Base-by-base conservation (phyloP, 305 asterid species). In the Fraxinus velutina region DNA sequence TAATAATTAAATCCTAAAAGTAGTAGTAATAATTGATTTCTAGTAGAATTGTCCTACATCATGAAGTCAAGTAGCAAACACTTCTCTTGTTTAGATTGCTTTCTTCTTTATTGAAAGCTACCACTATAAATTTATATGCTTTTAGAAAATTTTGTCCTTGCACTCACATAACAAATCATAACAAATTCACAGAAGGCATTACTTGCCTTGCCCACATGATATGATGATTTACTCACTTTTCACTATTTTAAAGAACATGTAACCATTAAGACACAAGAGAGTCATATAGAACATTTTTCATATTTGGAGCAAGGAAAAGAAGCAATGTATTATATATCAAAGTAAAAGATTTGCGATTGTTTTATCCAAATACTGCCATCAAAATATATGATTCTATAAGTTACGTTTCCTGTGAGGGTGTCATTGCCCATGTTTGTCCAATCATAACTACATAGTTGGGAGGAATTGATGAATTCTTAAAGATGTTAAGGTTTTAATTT, bases 231-330 rank as follows among this genome's bases (percentile, higher is more conserved):
- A n/a, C n/a, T n/a, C n/a, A n/a, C n/a, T n/a, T n/a, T n/a, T 78
- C 66, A 60, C 72, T 76, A 66, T 64, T 42, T 42, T 17, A 27
- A 76, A 39, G 57, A 79, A 81, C 64, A 55, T 27, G 72, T 39
- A 72, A 60, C 60, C 52, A 17, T 39, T 19, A 30, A 7, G 42
- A 79, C 73, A 73, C 24, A 13, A 47, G 75, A 42, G n/a, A 77
- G 27, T 76, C 84, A 44, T 47, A 39, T 4, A 13, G 29, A 81
- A 47, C 52, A 50, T 85, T 81, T 79, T 27, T 36, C 66, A 8
- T 10, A 30, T 73, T 72, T 80, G 68, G 76, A 34, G 78, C 78
- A 75, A 57, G 57, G 64, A 60, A 77, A 66, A 60, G 22, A 8
- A 6, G 66, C 33, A 29, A 24, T 73, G 30, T 78, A 21, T 37